Base-by-base conservation (phyloP, 805 yeast species). In the Candida cerambycidarum region DNA sequence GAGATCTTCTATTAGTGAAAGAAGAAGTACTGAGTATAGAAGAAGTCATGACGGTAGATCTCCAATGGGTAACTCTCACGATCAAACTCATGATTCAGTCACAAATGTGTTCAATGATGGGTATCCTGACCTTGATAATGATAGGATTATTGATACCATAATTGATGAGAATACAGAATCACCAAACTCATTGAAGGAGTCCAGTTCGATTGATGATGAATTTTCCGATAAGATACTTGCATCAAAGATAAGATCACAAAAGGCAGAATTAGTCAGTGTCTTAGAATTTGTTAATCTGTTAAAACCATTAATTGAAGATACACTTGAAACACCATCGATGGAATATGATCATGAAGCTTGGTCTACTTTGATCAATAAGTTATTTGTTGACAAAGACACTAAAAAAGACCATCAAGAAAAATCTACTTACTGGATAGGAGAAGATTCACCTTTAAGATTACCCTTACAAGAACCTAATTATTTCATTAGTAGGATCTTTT, bases 391-490 rank as follows among this genome's bases (percentile, higher is more conserved):
- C 12, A 8, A 21, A 23, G 12, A 37, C 32, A 21, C 35, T n/a
- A 19, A 34, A 14, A 15, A 15, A 12, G 11, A 19, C 14, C 38
- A 36, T n/a, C 17, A 21, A 9, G 15, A 14, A 8, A 45, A 65
- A 32, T 48, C 62, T 1, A 58, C 64, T 28, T 82, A 68, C 54
- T 88, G 95, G 95, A 50, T 87, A 2, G 71, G 83, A 6, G 79
- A 79, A 1, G 54, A 62, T 1, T 81, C 89, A 1, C 96, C 96
- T 0, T 63, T 88, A 32, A 69, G 84, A 34, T 78, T 75, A 42
- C 93, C 93, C 0, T 64, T 84, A 29, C 75, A 74, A 50, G 89
- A 88, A 56, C 80, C 89, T 0, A 78, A 79, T 44, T 85, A 78
- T 53, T 74, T 85, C 27, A 57, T 75, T 23, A 58, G 69, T 42